Percentiles rank a stretch among this genome's conserved stretches.
These are phyloP conservation scores for Laguncularia racemosa DNA, from an alignment of 345 rosid genomes.

Conservation along the genomic window DNA sequence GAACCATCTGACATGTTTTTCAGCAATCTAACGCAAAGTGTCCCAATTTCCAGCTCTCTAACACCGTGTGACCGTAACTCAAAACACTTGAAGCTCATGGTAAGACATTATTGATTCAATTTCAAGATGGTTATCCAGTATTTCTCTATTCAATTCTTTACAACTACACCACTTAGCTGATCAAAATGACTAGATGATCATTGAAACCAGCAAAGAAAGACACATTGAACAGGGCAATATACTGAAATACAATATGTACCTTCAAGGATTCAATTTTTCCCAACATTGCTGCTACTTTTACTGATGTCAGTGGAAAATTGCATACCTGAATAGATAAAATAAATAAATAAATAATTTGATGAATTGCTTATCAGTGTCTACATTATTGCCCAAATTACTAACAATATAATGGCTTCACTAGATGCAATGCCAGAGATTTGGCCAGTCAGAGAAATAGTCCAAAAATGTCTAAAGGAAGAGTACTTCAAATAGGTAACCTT, in stretches of 20 bases:
- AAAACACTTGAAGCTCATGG: too few species aligned
- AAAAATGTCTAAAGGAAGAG: not conserved
- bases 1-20: too few species aligned
- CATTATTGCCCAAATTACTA: not conserved
- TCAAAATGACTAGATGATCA: not conserved
- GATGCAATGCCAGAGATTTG: not conserved
- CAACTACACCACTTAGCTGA: not conserved
- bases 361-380: not conserved
- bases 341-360: not conserved
- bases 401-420: not conserved
- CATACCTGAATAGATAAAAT: slow-evolving; percentile 29
- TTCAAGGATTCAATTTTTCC: slow-evolving; percentile 55
- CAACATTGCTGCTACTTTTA: slow-evolving; percentile 63
- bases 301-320: slow-evolving; percentile 42
- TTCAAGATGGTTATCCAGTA: too few species aligned
- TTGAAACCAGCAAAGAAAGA: not conserved
- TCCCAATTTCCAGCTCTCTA: too few species aligned
- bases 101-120: too few species aligned
- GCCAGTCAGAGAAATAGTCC: not conserved
- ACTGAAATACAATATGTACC: slow-evolving; percentile 19
- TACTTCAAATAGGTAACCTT: not conserved
- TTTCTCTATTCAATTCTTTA: not conserved
- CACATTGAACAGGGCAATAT: too few species aligned
- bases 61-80: too few species aligned
- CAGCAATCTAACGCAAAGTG: too few species aligned